phyloP scores from a whole-genome alignment of 345 rosid species.

The Gossypium australe region DNA sequence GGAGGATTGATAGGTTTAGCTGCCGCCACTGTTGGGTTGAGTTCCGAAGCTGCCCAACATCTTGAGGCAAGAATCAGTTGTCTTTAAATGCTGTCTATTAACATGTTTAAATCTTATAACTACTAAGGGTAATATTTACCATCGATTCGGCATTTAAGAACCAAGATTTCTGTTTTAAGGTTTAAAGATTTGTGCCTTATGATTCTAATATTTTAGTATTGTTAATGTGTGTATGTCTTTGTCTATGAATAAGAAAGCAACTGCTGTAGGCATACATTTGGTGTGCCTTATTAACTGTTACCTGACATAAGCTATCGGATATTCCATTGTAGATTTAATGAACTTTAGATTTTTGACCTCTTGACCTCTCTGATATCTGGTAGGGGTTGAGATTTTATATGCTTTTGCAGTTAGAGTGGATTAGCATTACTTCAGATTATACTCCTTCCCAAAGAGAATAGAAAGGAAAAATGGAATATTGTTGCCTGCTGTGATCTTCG shows the following conservation, averaged over 20 bases:
- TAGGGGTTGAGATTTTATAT: background rate
- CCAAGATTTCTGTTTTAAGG: background rate
- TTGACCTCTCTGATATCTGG: background rate
- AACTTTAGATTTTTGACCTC: background rate
- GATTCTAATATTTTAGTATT: background rate
- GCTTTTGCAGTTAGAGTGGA: background rate
- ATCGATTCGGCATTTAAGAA: background rate
- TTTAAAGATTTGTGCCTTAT: background rate
- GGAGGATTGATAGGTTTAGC: conserved; percentile 98
- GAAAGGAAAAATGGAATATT: background rate
- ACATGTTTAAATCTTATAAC: background rate
- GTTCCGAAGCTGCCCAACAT: conserved; percentile 84
- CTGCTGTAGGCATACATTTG: background rate
- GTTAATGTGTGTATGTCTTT: background rate
- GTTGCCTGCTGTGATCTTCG: background rate
- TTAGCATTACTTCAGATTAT: background rate
- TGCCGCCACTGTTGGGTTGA: conserved; percentile 93
- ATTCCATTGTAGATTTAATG: background rate
- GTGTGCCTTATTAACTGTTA: background rate
- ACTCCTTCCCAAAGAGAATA: background rate
- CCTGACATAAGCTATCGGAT: background rate
- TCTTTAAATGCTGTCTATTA: background rate
- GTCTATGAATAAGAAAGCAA: background rate
- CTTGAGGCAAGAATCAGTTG: conserved; percentile 54
- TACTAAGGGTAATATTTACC: background rate